phyloP scores from a whole-genome alignment of 1,139 yeast species.

The Chernovozyma sophiae-reginae region DNA sequence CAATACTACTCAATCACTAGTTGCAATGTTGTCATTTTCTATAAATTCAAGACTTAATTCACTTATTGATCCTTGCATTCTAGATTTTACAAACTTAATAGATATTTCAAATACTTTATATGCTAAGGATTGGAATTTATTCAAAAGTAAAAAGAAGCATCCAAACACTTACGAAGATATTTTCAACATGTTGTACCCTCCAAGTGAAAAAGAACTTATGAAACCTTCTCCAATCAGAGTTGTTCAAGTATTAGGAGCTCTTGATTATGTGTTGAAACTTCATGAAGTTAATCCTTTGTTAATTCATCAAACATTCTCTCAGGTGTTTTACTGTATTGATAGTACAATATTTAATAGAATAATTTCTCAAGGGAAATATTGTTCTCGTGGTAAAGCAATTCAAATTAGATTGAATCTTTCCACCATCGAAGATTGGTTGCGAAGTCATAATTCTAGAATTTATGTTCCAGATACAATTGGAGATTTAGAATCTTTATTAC shows the following conservation, averaged over 20 bases:
- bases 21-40: slow-evolving; percentile 61
- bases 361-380: slow-evolving; percentile 58
- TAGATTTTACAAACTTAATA: slow-evolving; percentile 61
- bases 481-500: slow-evolving; percentile 23
- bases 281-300: slow-evolving; percentile 77
- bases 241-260: slow-evolving; percentile 83
- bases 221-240: slow-evolving; percentile 86
- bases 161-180: slow-evolving; percentile 64
- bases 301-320: slow-evolving; percentile 71
- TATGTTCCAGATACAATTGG: slow-evolving; percentile 38
- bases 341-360: slow-evolving; percentile 70
- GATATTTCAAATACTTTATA: slow-evolving; percentile 59
- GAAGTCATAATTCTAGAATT: slow-evolving; percentile 67
- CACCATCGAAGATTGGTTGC: slow-evolving; percentile 87
- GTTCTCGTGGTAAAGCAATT: slow-evolving; percentile 80
- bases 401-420: slow-evolving; percentile 86
- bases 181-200: slow-evolving; percentile 67
- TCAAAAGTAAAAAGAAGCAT: slow-evolving; percentile 48
- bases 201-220: slow-evolving; percentile 54
- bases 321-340: slow-evolving; percentile 76
- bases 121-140: slow-evolving; percentile 73
- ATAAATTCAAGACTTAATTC: slow-evolving; percentile 56
- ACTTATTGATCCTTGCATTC: slow-evolving; percentile 58
- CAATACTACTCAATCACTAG: slow-evolving; percentile 54
- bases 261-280: slow-evolving; percentile 77